These are phyloP conservation scores for Quercus mongolica DNA, from an alignment of 306 rosid species.

Conservation along the genomic window DNA sequence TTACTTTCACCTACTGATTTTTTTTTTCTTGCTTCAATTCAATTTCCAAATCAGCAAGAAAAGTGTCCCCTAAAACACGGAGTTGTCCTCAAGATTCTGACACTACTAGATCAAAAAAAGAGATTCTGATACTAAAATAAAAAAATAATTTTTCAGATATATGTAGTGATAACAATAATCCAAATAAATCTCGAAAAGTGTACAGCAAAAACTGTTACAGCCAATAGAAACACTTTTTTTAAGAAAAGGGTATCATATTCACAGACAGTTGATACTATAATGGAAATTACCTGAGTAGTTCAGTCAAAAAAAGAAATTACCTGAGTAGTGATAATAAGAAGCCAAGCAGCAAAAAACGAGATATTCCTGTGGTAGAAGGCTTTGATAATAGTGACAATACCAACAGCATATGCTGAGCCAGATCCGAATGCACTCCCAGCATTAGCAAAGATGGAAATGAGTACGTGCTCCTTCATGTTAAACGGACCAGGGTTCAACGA, in stretches of 20 bases:
- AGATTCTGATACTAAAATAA: too few species aligned
- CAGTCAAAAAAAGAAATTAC: neutral
- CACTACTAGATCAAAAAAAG: too few species aligned
- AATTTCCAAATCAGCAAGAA: too few species aligned
- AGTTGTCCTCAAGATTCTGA: too few species aligned
- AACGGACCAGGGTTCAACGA: constrained; percentile 77
- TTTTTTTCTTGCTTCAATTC: too few species aligned
- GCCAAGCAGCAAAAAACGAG: constrained; percentile 59
- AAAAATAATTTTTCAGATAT: too few species aligned
- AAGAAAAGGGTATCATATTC: too few species aligned
- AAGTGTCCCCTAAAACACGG: too few species aligned
- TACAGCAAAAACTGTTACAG: too few species aligned
- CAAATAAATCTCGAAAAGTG: too few species aligned
- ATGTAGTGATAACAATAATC: neutral
- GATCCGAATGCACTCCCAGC: constrained; percentile 68
- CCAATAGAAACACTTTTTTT: too few species aligned
- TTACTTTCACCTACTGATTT: too few species aligned
- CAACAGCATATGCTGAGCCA: constrained; percentile 62
- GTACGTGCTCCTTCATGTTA: constrained; percentile 83
- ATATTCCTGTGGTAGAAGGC: constrained; percentile 57
- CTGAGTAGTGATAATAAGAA: constrained; percentile 66
- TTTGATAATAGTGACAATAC: constrained; percentile 56
- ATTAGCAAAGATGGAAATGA: constrained; percentile 75
- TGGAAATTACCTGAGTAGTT: constrained; percentile 46
- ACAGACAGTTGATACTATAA: neutral